These are phyloP conservation scores for Heliamphora pulchella DNA, from an alignment of 179 eudicot genomes.

Conservation along the genomic window DNA sequence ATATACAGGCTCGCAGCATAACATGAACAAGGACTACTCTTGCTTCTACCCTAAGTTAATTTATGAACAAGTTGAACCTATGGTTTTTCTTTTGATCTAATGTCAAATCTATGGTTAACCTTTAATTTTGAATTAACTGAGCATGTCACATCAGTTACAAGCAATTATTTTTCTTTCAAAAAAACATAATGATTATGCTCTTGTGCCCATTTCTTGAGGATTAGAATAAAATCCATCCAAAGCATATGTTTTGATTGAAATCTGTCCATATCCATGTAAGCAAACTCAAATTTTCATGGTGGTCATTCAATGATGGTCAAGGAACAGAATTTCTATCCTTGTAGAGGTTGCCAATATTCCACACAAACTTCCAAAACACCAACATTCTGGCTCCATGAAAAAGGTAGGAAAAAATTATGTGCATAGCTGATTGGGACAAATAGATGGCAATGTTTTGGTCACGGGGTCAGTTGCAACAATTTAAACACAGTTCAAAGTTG, in stretches of 20 bases:
- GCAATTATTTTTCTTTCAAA: not conserved
- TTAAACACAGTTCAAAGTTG: not conserved
- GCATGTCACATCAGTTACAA: not conserved
- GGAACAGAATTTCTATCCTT: not conserved
- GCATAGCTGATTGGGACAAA: slow-evolving; percentile 13
- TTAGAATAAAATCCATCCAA: not conserved
- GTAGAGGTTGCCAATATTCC: not conserved
- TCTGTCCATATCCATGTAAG: not conserved
- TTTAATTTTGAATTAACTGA: not conserved
- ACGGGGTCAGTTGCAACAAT: slow-evolving; percentile 11
- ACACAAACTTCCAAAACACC: not conserved
- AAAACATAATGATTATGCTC: not conserved
- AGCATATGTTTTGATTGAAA: not conserved
- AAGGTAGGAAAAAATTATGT: not conserved
- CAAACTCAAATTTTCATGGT: not conserved
- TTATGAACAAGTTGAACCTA: not conserved
- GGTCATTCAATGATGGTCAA: not conserved
- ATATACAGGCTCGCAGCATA: too few relatives aligned
- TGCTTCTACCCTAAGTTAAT: too few relatives aligned
- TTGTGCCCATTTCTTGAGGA: not conserved
- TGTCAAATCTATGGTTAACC: not conserved
- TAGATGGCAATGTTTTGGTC: slow-evolving; percentile 13
- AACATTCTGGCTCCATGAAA: not conserved
- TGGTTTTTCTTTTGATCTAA: too few relatives aligned
- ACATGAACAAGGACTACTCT: too few relatives aligned